Conservation (phyloP, 139 green algal genomes). For the Chlorella sp. region DNA sequence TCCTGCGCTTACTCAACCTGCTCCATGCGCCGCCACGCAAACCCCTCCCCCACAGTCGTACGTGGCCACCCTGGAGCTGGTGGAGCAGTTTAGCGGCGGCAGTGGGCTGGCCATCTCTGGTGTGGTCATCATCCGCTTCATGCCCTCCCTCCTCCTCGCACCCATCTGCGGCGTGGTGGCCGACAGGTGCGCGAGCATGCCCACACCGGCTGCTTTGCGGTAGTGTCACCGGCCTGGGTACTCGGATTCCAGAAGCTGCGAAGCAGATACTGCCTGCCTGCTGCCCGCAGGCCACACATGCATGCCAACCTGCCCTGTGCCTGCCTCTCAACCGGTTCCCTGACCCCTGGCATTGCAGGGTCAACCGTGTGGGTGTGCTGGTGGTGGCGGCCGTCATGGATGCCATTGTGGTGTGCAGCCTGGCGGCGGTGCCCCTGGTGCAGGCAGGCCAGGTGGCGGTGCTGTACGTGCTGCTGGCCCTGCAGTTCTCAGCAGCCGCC, state of each 20-base stretch:
- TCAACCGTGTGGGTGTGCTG: conserved; percentile 47
- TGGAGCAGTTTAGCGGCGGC: conserved; percentile 37
- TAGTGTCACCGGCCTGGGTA: no score
- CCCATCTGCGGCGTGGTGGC: conserved; percentile 58
- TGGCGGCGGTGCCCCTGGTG: conserved; percentile 29
- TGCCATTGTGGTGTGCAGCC: not conserved
- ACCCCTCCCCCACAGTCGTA: no score
- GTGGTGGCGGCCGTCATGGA: conserved; percentile 9
- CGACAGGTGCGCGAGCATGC: conserved; percentile 45
- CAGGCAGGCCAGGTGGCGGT: not conserved
- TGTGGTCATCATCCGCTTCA: conserved; percentile 51
- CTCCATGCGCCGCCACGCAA: not conserved
- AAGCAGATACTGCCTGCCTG: not conserved
- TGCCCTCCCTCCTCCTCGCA: conserved; percentile 57
- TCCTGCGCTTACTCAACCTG: no score
- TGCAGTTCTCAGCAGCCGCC: conserved; percentile 45
- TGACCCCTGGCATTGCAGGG: conserved; percentile 20
- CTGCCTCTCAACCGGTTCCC: not conserved
- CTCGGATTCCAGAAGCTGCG: no score
- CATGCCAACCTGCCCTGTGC: not conserved
- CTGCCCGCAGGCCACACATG: not conserved
- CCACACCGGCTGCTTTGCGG: no score
- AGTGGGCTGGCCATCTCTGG: conserved; percentile 44
- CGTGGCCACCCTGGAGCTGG: conserved; percentile 49
- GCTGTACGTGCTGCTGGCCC: conserved; percentile 48